phyloP scores from a whole-genome alignment of 1,284 basidiomycete species.

The Fomitopsis schrenkii region DNA sequence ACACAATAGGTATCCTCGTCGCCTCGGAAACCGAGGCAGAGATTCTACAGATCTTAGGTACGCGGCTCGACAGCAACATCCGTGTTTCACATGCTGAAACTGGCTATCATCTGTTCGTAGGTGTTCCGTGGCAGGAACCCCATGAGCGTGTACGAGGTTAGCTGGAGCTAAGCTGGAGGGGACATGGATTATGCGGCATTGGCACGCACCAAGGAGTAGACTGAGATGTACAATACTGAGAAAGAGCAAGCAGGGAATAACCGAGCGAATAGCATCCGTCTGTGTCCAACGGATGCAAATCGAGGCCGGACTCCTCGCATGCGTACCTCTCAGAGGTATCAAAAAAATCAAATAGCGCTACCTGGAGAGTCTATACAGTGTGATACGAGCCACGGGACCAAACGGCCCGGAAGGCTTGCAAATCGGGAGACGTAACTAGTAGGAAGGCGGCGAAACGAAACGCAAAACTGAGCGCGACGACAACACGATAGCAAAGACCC shows the following conservation, averaged over 20 bases:
- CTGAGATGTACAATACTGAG: too few species aligned
- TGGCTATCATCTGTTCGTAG: slow-evolving; percentile 15
- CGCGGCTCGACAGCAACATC: slow-evolving; percentile 16
- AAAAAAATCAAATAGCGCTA: background rate
- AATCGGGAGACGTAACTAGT: too few species aligned
- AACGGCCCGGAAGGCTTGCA: background rate
- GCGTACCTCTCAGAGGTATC: background rate
- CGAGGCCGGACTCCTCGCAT: too few species aligned
- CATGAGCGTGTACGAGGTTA: slow-evolving; percentile 51
- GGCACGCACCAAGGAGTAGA: too few species aligned
- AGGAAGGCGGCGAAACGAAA: background rate
- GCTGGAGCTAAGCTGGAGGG: too few species aligned
- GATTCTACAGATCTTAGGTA: slow-evolving; percentile 72
- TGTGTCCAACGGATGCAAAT: too few species aligned
- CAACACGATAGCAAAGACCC: background rate
- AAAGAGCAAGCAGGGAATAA: too few species aligned
- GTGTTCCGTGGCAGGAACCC: slow-evolving; percentile 76
- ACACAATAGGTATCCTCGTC: slow-evolving; percentile 56
- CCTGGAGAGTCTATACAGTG: background rate
- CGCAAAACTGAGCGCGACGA: background rate
- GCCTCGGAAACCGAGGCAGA: slow-evolving; percentile 83
- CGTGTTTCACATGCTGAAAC: background rate
- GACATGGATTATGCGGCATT: too few species aligned
- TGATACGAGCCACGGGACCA: background rate
- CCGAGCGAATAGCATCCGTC: too few species aligned